Evolutionary conservation across 164 flowering plant species (phyloP).

Genomic region (Vitis rupestris): DNA sequence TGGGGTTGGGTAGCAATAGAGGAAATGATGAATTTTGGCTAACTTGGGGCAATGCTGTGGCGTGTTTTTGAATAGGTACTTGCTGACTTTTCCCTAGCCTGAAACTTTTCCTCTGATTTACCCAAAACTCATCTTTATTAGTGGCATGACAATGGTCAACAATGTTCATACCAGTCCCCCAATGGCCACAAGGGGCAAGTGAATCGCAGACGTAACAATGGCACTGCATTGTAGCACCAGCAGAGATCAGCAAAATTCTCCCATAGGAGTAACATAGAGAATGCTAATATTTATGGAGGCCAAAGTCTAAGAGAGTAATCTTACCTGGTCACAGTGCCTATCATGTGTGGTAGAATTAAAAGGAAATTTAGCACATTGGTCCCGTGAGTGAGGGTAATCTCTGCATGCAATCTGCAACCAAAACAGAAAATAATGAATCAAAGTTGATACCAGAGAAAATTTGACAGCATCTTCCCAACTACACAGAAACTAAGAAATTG

Average conservation of each 20-base stretch:
- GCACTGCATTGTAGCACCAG: slow-evolving; percentile 56
- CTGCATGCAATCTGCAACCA: slow-evolving; percentile 82
- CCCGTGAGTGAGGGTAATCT: slow-evolving; percentile 88
- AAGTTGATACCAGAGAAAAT: background rate
- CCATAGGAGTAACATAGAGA: background rate
- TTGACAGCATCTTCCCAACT: background rate
- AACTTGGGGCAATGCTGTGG: slow-evolving; percentile 10
- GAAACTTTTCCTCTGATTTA: slow-evolving; percentile 35
- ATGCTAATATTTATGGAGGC: background rate
- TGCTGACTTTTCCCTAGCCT: slow-evolving; percentile 26
- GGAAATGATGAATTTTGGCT: slow-evolving; percentile 17
- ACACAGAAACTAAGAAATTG: background rate
- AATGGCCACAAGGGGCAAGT: slow-evolving; percentile 74
- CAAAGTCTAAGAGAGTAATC: background rate
- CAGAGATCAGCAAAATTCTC: background rate
- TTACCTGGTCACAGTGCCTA: slow-evolving; percentile 64
- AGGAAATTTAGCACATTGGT: slow-evolving; percentile 67
- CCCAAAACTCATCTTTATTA: slow-evolving; percentile 77
- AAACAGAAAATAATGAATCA: slow-evolving; percentile 6
- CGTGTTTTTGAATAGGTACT: slow-evolving; percentile 14
- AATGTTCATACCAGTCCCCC: slow-evolving; percentile 59
- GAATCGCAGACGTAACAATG: slow-evolving; percentile 93
- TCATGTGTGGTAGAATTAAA: slow-evolving; percentile 64
- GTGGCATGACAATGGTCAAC: slow-evolving; percentile 86
- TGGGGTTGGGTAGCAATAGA: slow-evolving; percentile 13